Base-by-base conservation (phyloP, 176 grass and related monocot species). In the Chrysopogon serrulatus region DNA sequence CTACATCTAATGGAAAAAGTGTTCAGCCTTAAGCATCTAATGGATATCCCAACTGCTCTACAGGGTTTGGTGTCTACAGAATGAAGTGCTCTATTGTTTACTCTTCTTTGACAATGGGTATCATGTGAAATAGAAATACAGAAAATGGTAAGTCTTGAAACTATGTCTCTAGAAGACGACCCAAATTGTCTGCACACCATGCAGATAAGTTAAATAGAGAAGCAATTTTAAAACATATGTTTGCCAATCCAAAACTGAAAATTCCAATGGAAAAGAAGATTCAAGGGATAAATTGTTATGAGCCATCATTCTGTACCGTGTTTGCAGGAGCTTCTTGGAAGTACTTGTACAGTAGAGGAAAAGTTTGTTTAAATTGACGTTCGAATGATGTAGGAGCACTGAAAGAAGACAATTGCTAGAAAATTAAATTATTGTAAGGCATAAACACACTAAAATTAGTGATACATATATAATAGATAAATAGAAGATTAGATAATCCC, bases 341-440 rank as follows among this genome's bases (percentile, higher is more conserved):
- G 65, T 91, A 98, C 68, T 98, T 90, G 84, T 93, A 95, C 12
- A 98, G 80, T 68, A 86, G 79, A 86, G 95, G 92, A 69, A 86
- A 60, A 57, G 48, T 76, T 73, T 86, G 88, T 79, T 91, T 91
- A 71, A 98, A 98, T 73, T 79, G 90, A 7, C 72, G 51, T 86
- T 91, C 88, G 74, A 98, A 98, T 71, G 90, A 84, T 91, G 90
- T 57, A 91, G 95, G 90, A 45, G 92, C 92, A 86, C 95, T 98
- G 73, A 59, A 87, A 75, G 32, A 47, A 89, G 76, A 65, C 18
- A 90, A 61, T 71, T 57, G 28, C 65, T 66, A 72, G 63, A 36
- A 74, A 53, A 35, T 10, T 35, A 63, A 78, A 60, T 73, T 30
- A 65, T 70, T 35, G 19, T 39, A 3, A 27, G 49, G 51, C 62